Base-by-base conservation (phyloP, 768 basidiomycete species). In the Suillus weaverae region DNA sequence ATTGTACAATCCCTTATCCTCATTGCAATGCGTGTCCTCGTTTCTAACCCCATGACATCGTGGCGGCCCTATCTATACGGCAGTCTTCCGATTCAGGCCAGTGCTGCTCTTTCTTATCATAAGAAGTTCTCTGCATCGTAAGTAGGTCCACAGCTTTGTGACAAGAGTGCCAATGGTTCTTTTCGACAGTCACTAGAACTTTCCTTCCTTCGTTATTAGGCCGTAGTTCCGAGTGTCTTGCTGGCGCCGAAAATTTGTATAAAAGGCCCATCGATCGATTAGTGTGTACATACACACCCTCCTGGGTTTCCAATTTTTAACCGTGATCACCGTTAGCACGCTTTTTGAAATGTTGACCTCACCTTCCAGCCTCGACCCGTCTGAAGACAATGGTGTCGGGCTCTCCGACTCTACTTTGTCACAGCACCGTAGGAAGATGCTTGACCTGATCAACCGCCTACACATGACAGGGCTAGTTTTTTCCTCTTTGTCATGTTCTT, bases 361-460 rank as follows among this genome's bases (percentile, higher is more conserved):
- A 30, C 9, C 57, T 30, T 18, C 38, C 4, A 18, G 26, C 18
- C 10, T 11, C 20, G 39, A 32, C 39, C 5, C 33, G 13, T 11
- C 62, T 16, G 44, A 62, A 6, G 66, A 68, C 26, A 62, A 57
- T 9, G 79, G 76, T 3, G 81, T 89, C 5, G 89, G 89, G 0
- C 78, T 90, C 0, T 84, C 86, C 0, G 81, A 84, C 64, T 78
- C 83, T 0, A 68, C 74, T 11, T 72, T 81, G n/a, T 76, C 81
- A 0, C 73, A 77, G 3, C 74, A 73, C 1, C 78, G 86, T 6
- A 80, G 83, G 5, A 77, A 73, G 16, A 83, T 89, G 79, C 77
- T 90, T 0, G 88, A 89, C 59, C 70, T 87, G 0, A 79, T 89
- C 2, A 88, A 89, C 62, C 82, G 82, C 1, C 71, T 91, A 0